Percentiles rank a stretch among this genome's conserved stretches.
Evolutionary conservation across 352 stramenopile genomes (phyloP).

Genomic region (Plasmopara muralis): DNA sequence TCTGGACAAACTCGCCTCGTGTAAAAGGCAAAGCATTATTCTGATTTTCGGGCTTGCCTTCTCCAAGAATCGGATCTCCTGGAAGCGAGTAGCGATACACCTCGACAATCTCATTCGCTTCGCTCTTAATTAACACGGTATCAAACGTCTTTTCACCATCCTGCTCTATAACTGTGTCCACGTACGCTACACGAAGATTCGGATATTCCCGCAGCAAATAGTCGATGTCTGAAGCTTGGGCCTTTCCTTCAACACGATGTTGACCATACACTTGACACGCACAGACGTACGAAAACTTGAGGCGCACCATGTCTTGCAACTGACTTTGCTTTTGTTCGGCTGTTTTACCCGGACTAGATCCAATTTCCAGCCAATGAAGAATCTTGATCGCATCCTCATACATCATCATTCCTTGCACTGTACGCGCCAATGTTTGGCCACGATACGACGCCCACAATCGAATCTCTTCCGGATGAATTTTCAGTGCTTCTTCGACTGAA

Average conservation of each 20-base stretch:
- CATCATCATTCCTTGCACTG: constrained; percentile 83
- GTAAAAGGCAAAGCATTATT: constrained; percentile 80
- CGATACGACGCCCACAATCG: constrained; percentile 78
- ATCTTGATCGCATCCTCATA: constrained; percentile 86
- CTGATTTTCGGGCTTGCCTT: constrained; percentile 84
- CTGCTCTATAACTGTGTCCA: constrained; percentile 50
- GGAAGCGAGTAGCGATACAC: constrained; percentile 77
- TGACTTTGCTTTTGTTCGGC: constrained; percentile 75
- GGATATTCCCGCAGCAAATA: constrained; percentile 74
- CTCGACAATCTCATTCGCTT: constrained; percentile 63
- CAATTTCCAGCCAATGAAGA: constrained; percentile 79
- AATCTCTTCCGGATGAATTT: constrained; percentile 66
- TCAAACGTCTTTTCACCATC: constrained; percentile 47
- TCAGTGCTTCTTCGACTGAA: constrained; percentile 60
- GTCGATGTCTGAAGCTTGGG: constrained; percentile 76
- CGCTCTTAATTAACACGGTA: constrained; percentile 75
- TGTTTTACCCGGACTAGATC: constrained; percentile 50
- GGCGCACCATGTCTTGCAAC: constrained; percentile 75
- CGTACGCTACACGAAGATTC: constrained; percentile 80
- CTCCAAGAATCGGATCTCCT: constrained; percentile 74
- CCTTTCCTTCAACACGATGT: constrained; percentile 54
- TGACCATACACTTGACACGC: constrained; percentile 82
- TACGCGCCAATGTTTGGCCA: constrained; percentile 71
- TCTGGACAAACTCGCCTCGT: constrained; percentile 78
- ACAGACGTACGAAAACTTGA: constrained; percentile 86